phyloP scores from a whole-genome alignment of 2,329 filamentous ascomycete species.

The Colletotrichum sp. region DNA sequence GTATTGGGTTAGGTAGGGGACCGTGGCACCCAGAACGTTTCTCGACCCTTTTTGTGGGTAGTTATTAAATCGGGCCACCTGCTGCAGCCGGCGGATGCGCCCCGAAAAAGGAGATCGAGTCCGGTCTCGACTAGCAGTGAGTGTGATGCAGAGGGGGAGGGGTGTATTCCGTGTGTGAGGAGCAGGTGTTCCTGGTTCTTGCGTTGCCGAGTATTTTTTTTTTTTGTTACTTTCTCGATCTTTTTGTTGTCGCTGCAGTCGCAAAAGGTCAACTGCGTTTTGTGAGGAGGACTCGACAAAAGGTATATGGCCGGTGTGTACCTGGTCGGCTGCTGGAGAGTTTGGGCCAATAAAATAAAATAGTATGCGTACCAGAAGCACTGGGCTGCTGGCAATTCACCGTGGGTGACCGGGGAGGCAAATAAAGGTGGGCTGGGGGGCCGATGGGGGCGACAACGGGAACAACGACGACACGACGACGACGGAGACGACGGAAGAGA shows the following conservation, averaged over 20 bases:
- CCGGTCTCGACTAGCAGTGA: constrained; percentile 17
- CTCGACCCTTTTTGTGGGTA: constrained; percentile 24
- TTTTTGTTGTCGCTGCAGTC: neutral
- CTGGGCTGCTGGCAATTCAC: neutral
- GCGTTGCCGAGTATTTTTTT: neutral
- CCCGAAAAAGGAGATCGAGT: constrained; percentile 23
- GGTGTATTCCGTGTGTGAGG: neutral
- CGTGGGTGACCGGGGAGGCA: constrained; percentile 10
- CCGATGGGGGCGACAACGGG: constrained; percentile 5
- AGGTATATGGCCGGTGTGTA: neutral
- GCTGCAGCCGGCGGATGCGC: constrained; percentile 18
- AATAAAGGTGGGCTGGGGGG: constrained; percentile 14
- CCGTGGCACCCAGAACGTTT: constrained; percentile 23
- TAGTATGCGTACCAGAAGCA: neutral
- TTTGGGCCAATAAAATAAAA: neutral
- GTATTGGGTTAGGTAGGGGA: constrained; percentile 21
- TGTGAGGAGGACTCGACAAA: neutral
- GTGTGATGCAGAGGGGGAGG: neutral
- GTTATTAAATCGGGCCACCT: constrained; percentile 23
- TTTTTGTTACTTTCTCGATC: neutral
- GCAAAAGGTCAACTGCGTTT: neutral
- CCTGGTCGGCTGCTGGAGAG: neutral
- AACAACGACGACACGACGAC: neutral
- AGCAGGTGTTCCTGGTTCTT: neutral
- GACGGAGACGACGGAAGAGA: neutral